Evolutionary conservation across 192 early-diverging fungal genomes (phyloP).

Genomic region (Dissophora ornata): DNA sequence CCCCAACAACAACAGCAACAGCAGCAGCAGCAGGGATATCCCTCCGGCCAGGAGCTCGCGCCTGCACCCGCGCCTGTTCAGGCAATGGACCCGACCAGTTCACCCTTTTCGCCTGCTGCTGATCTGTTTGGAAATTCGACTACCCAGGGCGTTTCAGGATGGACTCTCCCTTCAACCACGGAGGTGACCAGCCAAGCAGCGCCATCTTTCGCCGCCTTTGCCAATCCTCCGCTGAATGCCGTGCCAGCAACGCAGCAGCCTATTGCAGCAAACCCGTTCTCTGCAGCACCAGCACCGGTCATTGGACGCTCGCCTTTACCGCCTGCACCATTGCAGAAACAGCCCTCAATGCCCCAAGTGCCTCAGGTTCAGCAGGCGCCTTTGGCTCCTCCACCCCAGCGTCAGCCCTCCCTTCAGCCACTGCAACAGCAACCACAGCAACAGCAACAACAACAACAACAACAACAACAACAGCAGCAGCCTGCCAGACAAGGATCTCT

Average conservation of each 20-base stretch:
- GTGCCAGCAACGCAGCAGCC: too few species aligned
- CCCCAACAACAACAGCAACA: slow-evolving; percentile 43
- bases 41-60: slow-evolving; percentile 2
- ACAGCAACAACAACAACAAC: slow-evolving; percentile 18
- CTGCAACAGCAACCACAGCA: slow-evolving; percentile 11
- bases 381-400: slow-evolving; percentile 22
- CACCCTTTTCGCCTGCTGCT: slow-evolving; percentile 27
- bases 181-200: neutral
- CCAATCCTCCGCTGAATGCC: too few species aligned
- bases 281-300: neutral
- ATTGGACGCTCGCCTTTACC: slow-evolving; percentile 34
- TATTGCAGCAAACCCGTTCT: neutral
- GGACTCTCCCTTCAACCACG: slow-evolving; percentile 20
- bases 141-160: slow-evolving; percentile 31
- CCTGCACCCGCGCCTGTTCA: slow-evolving; percentile 4
- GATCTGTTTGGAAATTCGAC: slow-evolving; percentile 49
- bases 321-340: slow-evolving; percentile 29
- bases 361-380: slow-evolving; percentile 14
- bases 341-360: slow-evolving; percentile 6
- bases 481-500: slow-evolving; percentile 18
- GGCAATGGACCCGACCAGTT: slow-evolving; percentile 2
- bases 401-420: slow-evolving; percentile 20
- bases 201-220: too few species aligned
- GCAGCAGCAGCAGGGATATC: too few species aligned
- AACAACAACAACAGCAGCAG: slow-evolving; percentile 10